Evolutionary conservation across 257 asterid genomes (phyloP).

Genomic region (Agastache rugosa): DNA sequence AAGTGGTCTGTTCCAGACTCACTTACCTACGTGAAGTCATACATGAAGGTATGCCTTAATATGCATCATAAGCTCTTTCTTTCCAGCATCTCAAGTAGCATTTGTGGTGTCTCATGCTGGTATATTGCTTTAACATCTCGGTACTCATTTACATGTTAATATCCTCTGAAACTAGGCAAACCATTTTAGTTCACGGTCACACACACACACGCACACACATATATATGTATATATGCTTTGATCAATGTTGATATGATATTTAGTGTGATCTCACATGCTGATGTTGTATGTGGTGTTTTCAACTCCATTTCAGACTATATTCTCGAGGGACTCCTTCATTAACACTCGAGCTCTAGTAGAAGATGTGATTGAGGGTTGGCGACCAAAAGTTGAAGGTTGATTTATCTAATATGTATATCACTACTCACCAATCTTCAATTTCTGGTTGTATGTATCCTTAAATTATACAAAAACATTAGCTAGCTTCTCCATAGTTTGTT

Average conservation of each 20-base stretch:
- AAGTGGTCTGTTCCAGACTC: slow-evolving; percentile 91
- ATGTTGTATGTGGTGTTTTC: slow-evolving; percentile 2
- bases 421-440: background rate
- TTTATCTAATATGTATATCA: slow-evolving; percentile 6
- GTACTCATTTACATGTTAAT: background rate
- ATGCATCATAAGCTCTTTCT: slow-evolving; percentile 9
- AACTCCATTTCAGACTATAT: slow-evolving; percentile 59
- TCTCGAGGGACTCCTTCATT: slow-evolving; percentile 77
- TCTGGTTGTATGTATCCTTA: slow-evolving; percentile 12
- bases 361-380: slow-evolving; percentile 95
- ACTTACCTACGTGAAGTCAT: slow-evolving; percentile 65
- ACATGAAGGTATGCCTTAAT: slow-evolving; percentile 71
- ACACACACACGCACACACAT: background rate
- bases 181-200: background rate
- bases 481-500: background rate
- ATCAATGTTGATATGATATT: background rate
- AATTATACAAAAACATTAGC: background rate
- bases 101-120: background rate
- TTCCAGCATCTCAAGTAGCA: slow-evolving; percentile 2
- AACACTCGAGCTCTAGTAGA: slow-evolving; percentile 66
- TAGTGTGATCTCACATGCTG: background rate
- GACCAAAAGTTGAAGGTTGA: slow-evolving; percentile 82
- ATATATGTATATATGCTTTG: background rate
- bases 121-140: slow-evolving; percentile 1
- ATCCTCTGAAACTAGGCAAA: background rate